phyloP scores from a whole-genome alignment of 2,329 filamentous ascomycete genomes.

The Alternaria sp. region DNA sequence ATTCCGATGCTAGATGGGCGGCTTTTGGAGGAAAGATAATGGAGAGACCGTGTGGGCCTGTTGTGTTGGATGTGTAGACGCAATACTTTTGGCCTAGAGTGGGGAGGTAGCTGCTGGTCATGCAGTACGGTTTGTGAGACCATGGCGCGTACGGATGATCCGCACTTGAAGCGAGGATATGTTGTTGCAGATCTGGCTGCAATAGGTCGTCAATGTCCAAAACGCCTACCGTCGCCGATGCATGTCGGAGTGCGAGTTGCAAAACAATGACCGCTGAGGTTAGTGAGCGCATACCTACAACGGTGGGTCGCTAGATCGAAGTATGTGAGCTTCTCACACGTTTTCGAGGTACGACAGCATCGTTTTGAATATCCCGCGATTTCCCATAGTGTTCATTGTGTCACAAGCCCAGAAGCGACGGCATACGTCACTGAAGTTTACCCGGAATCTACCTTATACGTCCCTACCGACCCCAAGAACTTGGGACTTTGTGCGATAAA shows the following conservation, averaged over 20 bases:
- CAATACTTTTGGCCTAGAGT: constrained; percentile 24
- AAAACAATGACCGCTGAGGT: neutral
- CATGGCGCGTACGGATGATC: constrained; percentile 5
- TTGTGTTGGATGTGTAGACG: constrained; percentile 26
- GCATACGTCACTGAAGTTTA: too few species aligned
- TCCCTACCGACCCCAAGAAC: too few species aligned
- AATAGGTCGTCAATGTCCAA: constrained; percentile 22
- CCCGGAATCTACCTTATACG: too few species aligned
- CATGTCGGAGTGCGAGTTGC: neutral
- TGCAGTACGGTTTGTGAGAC: constrained; percentile 27
- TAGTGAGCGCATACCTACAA: neutral
- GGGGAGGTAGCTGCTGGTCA: constrained; percentile 5
- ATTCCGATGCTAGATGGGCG: constrained; percentile 3
- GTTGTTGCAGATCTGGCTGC: constrained; percentile 3
- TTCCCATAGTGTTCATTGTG: too few species aligned
- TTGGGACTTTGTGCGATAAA: too few species aligned
- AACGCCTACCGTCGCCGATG: constrained; percentile 16
- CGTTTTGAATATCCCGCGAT: too few species aligned
- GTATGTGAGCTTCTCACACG: neutral
- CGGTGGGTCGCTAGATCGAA: neutral
- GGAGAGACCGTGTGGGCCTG: constrained; percentile 20
- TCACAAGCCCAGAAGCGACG: too few species aligned
- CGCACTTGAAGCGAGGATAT: neutral
- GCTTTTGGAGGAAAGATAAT: constrained; percentile 18
- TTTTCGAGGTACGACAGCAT: too few species aligned